Conservation (phyloP, 768 basidiomycete genomes). For the Rhodosporidiobolus odoratus region DNA sequence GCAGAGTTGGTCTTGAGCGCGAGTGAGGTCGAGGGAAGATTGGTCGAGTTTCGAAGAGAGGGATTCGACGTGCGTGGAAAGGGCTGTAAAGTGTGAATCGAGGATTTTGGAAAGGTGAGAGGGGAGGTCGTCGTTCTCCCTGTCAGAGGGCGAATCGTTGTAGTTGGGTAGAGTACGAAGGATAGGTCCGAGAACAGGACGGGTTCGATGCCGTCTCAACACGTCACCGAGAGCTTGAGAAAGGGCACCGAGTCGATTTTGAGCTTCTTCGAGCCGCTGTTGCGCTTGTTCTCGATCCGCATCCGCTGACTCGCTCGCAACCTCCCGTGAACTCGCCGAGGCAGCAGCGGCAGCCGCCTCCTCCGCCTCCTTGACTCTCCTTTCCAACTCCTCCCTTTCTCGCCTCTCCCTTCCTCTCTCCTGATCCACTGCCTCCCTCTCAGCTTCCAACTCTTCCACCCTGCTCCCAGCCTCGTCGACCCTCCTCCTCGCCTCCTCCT, state of each 20-base stretch:
- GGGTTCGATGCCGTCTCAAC: slow-evolving; percentile 33
- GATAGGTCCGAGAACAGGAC: slow-evolving; percentile 12
- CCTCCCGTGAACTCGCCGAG: too few species aligned
- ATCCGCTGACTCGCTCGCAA: too few species aligned
- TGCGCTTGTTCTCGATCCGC: background rate
- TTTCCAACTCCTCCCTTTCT: too few species aligned
- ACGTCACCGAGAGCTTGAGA: slow-evolving; percentile 29
- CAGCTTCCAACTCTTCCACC: background rate
- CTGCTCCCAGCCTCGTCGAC: slow-evolving; percentile 3
- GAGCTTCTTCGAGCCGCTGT: background rate
- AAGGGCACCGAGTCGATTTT: background rate
- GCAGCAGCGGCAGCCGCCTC: too few species aligned
- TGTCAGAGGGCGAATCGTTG: slow-evolving; percentile 28
- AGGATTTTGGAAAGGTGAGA: background rate
- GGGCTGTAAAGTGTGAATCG: too few species aligned
- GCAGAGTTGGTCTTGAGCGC: too few species aligned
- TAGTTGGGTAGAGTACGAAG: slow-evolving; percentile 17
- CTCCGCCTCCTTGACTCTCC: background rate
- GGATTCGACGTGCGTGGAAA: too few species aligned
- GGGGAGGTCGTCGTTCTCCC: too few species aligned
- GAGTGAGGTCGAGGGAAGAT: too few species aligned
- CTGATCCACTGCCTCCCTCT: background rate
- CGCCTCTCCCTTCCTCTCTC: too few species aligned
- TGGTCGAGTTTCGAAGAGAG: too few species aligned
- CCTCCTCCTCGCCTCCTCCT: slow-evolving; percentile 1